Conservation (phyloP, 1,284 basidiomycete species). For the Moesziomyces parantarcticus region DNA sequence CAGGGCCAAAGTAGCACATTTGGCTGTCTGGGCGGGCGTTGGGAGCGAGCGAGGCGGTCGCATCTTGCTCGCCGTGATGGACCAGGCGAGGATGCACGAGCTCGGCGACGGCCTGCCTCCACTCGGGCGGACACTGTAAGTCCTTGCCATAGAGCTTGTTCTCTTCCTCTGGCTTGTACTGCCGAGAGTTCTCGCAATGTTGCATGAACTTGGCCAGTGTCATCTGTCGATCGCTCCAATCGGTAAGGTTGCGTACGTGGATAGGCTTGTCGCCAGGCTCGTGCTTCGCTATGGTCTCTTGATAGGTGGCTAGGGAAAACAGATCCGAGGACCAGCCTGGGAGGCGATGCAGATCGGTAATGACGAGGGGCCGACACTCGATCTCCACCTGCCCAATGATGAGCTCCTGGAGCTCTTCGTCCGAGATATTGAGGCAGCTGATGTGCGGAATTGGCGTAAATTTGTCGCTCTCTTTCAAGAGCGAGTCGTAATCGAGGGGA, state of each 20-base stretch:
- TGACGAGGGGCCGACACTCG: slow-evolving; percentile 23
- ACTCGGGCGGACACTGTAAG: slow-evolving; percentile 7
- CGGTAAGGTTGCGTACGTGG: slow-evolving; percentile 10
- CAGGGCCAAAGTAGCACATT: slow-evolving; percentile 24
- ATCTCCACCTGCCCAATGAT: slow-evolving; percentile 24
- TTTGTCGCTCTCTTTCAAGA: neutral
- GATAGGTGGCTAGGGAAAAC: slow-evolving; percentile 17
- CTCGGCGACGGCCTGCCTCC: slow-evolving; percentile 5
- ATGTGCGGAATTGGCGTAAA: slow-evolving; percentile 3
- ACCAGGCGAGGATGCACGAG: slow-evolving; percentile 25
- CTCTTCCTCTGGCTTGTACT: slow-evolving; percentile 2
- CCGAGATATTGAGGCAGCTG: slow-evolving; percentile 13
- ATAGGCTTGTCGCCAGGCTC: neutral
- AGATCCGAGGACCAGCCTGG: slow-evolving; percentile 17
- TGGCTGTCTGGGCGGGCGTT: slow-evolving; percentile 6
- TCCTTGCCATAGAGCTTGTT: slow-evolving; percentile 30
- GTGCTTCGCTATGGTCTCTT: slow-evolving; percentile 3
- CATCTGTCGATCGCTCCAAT: slow-evolving; percentile 3
- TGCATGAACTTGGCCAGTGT: slow-evolving; percentile 11
- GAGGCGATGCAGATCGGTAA: slow-evolving; percentile 34
- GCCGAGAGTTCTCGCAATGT: slow-evolving; percentile 5
- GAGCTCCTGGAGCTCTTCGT: slow-evolving; percentile 16
- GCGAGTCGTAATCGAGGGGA: slow-evolving; percentile 6
- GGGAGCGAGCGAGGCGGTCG: slow-evolving; percentile 2
- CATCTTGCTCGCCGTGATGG: slow-evolving; percentile 25